Base-by-base conservation (phyloP, 1,139 yeast species). In the Petasospora fabianii region DNA sequence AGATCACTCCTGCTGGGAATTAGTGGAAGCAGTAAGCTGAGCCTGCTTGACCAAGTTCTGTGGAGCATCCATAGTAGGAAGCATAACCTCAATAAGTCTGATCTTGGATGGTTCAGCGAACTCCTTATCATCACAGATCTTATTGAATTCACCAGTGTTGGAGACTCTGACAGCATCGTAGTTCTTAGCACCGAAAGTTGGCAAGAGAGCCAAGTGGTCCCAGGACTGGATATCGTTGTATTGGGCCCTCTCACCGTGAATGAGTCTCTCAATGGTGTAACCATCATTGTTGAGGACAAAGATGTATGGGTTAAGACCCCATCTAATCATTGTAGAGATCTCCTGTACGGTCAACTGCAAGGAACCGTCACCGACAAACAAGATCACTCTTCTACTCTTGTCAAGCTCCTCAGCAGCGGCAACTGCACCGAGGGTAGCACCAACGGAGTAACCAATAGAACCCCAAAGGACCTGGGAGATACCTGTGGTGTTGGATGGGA, bases 381-480 rank as follows among this genome's bases (percentile, higher is more conserved):
- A 68, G 49, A 84, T 73, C 44, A 84, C 94, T 69, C 95, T 76
- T 62, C 77, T 80, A 49, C 64, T 61, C 38, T 80, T 78, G 58
- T 80, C 80, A 38, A 80, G 56, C 62, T 86, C 95, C 56, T 77
- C 78, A 46, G 88, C 84, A 18, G 95, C 95, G 70, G 84, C 75
- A 26, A 82, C 81, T 22, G 95, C 95, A 64, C 96, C 96, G 46
- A 81, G 66, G 27, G 86, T 74, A 38, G 95, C 84, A 58, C 95
- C 95, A 34, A 84, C 86, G 24, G 95, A 78, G 71, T 70, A 86
- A 56, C 95, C 96, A 62, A 86, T 84, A 34, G 95, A 84, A 43
- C 95, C 95, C 90, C 94, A 86, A 58, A 86, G 71, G 34, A 85
- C 94, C 67, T 86, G 95, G 38, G 94, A 84, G 50, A 86, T 85